Evolutionary conservation across 2,329 filamentous ascomycete genomes (phyloP), one percentile per base, ranked within the genome.

Genomic region (Phoma sp.): DNA sequence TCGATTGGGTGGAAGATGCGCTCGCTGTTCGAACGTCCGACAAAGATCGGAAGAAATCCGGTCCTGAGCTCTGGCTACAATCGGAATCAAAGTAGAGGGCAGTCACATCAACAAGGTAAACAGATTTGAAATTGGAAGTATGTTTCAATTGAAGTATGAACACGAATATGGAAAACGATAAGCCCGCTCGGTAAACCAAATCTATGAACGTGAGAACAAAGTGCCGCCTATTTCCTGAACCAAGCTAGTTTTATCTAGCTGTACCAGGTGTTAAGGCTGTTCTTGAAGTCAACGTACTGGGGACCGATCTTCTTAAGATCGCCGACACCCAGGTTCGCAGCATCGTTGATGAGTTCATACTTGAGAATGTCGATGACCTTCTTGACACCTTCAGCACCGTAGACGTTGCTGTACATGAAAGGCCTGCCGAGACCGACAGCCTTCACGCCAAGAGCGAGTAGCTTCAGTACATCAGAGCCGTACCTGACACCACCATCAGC

Each of bases 341-440:
- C 70, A 48, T 74, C 71, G 29, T 69, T 68, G 14, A 66, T 52
- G 24, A 84, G 70, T 73, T 84, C 82, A 51, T 77, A 72, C 74
- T 80, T 82, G 60, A 84, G 68, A 9, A 84, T 73, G 46, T 78
- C 65, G 47, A 82, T 78, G 5, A 74, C 82, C 63, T 83, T 77
- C 67, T 85, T 80, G 0, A 89, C 86, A 47, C 87, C 87, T 29
- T 80, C 78, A 69, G 83, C 82, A 2, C 87, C 87, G 55, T 85
- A 83, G 33, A 77, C 66, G 59, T 82, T 82, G 43, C 79, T 75
- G 63, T 77, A 83, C 78, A 83, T 80, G 62, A 81, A 77, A 0
- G 79, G 76, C 37, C 81, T 66, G 10, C 80, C 81, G 0, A 85
- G 57, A 11, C 82, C 76, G 6, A 78, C 75, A 25, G 75, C 75